phyloP scores from a whole-genome alignment of 805 yeast species.

The Brettanomyces sp. region DNA sequence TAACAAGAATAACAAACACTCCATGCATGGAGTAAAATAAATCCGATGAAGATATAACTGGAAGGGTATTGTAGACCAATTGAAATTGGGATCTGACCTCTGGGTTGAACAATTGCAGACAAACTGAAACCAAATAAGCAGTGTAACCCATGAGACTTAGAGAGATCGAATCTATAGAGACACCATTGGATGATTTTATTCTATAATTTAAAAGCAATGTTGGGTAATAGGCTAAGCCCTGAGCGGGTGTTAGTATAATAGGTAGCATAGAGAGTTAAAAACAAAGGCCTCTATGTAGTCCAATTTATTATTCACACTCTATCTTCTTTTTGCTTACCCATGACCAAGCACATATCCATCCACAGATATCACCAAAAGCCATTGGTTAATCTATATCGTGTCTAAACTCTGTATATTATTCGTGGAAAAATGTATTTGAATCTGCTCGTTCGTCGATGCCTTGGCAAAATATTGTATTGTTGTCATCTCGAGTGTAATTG shows the following conservation, averaged over 20 bases:
- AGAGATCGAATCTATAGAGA: constrained; percentile 38
- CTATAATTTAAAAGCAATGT: constrained; percentile 32
- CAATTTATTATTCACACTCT: no score
- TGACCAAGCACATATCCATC: constrained; percentile 21
- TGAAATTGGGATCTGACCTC: constrained; percentile 25
- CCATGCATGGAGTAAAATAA: constrained; percentile 42
- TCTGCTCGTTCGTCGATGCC: no score
- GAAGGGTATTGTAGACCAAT: constrained; percentile 24
- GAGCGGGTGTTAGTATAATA: not conserved
- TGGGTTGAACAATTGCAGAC: constrained; percentile 30
- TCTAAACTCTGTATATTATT: no score
- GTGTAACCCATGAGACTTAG: constrained; percentile 40
- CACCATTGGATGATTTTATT: constrained; percentile 35
- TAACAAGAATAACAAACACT: constrained; percentile 28
- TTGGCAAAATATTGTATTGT: no score
- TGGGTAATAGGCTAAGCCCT: constrained; percentile 44
- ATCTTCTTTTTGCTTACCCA: constrained; percentile 15
- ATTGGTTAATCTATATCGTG: not conserved
- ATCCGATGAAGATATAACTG: constrained; percentile 36
- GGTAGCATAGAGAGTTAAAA: not conserved
- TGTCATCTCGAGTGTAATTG: no score
- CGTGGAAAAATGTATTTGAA: no score
- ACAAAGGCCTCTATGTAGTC: not conserved
- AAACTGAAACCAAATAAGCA: constrained; percentile 32
- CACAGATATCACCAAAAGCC: constrained; percentile 12